Evolutionary conservation across 2,329 filamentous ascomycete species (phyloP).

Genomic region (Fusarium humuli): DNA sequence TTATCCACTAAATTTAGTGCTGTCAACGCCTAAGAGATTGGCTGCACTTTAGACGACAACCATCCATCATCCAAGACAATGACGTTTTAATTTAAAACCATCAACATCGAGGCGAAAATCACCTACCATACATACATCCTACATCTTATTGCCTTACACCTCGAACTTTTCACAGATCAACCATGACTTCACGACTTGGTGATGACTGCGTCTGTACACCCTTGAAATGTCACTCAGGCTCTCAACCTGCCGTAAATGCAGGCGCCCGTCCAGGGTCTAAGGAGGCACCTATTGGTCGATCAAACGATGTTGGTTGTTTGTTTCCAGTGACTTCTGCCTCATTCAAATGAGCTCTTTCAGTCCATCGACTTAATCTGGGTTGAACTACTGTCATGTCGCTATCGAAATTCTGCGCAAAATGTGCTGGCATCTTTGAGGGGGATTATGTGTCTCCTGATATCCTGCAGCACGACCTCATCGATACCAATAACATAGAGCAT

Average conservation of each 20-base stretch:
- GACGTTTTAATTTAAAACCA: background rate
- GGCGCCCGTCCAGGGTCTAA: background rate
- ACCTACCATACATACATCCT: no score
- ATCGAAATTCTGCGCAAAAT: constrained; percentile 12
- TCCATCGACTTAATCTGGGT: no score
- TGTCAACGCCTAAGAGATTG: constrained; percentile 7
- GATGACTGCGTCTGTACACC: background rate
- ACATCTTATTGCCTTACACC: background rate
- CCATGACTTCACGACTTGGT: background rate
- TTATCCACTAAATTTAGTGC: background rate
- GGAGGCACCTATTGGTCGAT: background rate
- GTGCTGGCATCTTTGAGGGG: constrained; percentile 26
- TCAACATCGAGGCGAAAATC: background rate
- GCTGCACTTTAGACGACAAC: background rate
- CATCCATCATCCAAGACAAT: background rate
- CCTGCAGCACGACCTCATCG: constrained; percentile 15
- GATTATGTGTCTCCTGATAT: constrained; percentile 9
- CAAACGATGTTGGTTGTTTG: background rate
- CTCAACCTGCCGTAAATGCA: background rate
- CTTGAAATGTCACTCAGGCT: background rate
- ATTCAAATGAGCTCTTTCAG: background rate
- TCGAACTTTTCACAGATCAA: background rate
- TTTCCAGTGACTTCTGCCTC: background rate
- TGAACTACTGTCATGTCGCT: background rate
- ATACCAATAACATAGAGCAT: background rate